Base-by-base conservation (phyloP, 495 filamentous ascomycete genomes). In the Sordaria brevicollis region DNA sequence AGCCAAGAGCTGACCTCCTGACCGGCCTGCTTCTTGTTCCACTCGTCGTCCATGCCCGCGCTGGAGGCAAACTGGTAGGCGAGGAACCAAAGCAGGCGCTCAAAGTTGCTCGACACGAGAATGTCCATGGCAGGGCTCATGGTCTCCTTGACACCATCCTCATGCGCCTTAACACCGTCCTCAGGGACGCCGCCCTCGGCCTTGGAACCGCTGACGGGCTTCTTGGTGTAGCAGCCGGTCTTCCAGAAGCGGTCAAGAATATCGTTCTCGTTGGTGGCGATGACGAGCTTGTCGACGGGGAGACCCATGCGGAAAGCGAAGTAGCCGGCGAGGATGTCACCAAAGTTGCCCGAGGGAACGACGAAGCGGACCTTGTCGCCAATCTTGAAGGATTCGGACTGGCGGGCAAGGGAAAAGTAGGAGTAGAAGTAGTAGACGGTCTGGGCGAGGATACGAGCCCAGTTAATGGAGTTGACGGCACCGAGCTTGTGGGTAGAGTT, bases 61-160 rank as follows among this genome's bases (percentile, higher is more conserved):
- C 75, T 76, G 10, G 79, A 70, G 33, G 86, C 85, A 71, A 86
- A 88, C 70, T 89, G 83, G 78, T 90, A 89, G 2, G 92, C 89
- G 11, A 97, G 84, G 83, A 91, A 97, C 94, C 94, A 97, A n/a
- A 99, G 84, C 0, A 99, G 84, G 34, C 95, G 87, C 83, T 99
- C 95, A 78, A 99, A 97, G 84, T 99, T 99, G 78, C 90, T 93
- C 68, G 88, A 91, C 38, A 97, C 93, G 13, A 98, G 85, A 68
- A 97, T 97, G 78, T 98, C 95, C 95, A 99, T 99, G 21, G 95
- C 95, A 0, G 95, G 94, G 67, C 87, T 90, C 39, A 92, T 83
- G 0, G 95, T 97, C 79, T 95, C 94, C 79, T 92, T 92, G 67
- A 92, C 90, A 65, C 90, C 91, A 39, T 86, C 85, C 41, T 83